A percentile compares a stretch with the other conserved stretches of the same genome.
Conservation (phyloP, 495 filamentous ascomycete species). For the Paragyromitra xinjiangensis region DNA sequence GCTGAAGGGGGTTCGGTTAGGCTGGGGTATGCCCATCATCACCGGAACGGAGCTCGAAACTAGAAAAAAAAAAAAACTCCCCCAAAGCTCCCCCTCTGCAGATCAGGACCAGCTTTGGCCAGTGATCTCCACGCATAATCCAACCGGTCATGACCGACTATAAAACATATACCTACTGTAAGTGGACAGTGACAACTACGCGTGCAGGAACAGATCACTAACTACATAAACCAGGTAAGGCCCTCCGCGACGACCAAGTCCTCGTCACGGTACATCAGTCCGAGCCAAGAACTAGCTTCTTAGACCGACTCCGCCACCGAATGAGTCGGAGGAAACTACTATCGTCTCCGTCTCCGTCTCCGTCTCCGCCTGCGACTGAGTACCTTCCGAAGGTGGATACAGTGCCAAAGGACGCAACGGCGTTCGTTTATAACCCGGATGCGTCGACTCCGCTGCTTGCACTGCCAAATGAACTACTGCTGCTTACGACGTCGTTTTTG, state of each 20-base stretch:
- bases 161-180: neutral
- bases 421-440: neutral
- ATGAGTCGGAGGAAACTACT: neutral
- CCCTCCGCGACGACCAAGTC: neutral
- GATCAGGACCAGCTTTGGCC: neutral
- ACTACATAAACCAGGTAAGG: slow-evolving; percentile 11
- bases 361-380: neutral
- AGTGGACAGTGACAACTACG: neutral
- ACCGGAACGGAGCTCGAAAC: neutral
- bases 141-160: neutral
- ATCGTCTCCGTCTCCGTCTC: neutral
- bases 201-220: neutral
- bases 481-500: slow-evolving; percentile 1
- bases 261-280: slow-evolving; percentile 10
- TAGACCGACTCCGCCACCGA: slow-evolving; percentile 3
- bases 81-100: neutral
- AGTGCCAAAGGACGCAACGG: neutral
- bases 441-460: slow-evolving; percentile 15
- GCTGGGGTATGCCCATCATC: neutral
- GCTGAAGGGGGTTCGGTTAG: slow-evolving; percentile 7
- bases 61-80: neutral
- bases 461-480: slow-evolving; percentile 24
- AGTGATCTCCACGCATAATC: neutral
- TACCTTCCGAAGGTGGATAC: neutral
- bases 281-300: slow-evolving; percentile 1